Conservation (phyloP, 495 filamentous ascomycete genomes). For the Corynascus novoguineensis region DNA sequence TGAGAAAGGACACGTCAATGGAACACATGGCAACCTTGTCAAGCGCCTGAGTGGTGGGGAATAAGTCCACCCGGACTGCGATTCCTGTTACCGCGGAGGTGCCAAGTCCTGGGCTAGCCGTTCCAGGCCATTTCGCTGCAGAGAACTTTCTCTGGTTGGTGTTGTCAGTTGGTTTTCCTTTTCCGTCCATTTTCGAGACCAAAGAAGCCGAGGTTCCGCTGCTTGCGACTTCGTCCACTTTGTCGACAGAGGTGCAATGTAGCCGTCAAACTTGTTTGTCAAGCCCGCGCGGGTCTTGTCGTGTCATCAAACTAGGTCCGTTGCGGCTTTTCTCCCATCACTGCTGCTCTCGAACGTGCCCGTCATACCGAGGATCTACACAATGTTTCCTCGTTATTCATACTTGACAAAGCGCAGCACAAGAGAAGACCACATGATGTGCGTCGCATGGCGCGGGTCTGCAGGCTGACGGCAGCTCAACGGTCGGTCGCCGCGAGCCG, state of each 20-base stretch:
- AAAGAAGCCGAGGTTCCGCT: not conserved
- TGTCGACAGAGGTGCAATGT: no score
- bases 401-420: conserved; percentile 9
- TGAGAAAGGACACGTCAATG: conserved; percentile 12
- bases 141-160: conserved; percentile 12
- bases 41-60: not conserved
- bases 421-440: not conserved
- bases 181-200: not conserved
- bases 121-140: not conserved
- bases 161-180: no score
- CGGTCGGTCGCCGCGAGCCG: not conserved
- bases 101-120: not conserved
- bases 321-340: no score
- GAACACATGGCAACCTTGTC: conserved; percentile 14
- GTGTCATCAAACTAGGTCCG: no score
- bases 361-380: no score
- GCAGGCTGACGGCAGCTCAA: not conserved
- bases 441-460: not conserved
- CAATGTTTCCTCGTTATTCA: no score
- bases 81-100: not conserved
- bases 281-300: no score
- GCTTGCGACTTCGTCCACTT: no score
- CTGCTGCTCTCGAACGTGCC: no score
- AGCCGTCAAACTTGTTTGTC: no score
- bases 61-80: conserved; percentile 4